These are phyloP conservation scores for Phaffomyces antillensis DNA, from an alignment of 805 yeast species.

Conservation along the genomic window DNA sequence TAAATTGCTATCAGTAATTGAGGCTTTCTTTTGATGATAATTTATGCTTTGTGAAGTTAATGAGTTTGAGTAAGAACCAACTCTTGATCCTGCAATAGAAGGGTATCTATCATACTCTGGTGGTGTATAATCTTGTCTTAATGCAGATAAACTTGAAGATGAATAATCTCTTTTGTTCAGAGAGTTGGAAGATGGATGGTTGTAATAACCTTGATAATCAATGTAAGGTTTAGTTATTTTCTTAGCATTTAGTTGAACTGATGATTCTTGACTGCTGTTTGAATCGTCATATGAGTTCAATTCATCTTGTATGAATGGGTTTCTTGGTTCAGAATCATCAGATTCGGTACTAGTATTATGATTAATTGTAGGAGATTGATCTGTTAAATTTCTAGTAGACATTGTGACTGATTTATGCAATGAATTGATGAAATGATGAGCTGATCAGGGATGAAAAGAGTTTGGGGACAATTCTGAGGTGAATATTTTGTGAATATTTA, in stretches of 20 bases:
- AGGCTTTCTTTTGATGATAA: conserved; percentile 10
- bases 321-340: conserved; percentile 21
- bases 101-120: conserved; percentile 67
- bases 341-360: conserved; percentile 16
- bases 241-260: conserved; percentile 2
- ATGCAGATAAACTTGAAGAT: conserved; percentile 18
- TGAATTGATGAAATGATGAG: neutral
- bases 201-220: conserved; percentile 36
- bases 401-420: conserved; percentile 5
- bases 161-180: conserved; percentile 19
- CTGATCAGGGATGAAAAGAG: too few species aligned
- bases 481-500: too few species aligned
- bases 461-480: too few species aligned
- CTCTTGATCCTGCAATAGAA: conserved; percentile 43
- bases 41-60: conserved; percentile 26
- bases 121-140: conserved; percentile 32
- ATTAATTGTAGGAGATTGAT: conserved; percentile 18
- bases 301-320: conserved; percentile 24
- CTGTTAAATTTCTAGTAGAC: conserved; percentile 26
- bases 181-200: conserved; percentile 34
- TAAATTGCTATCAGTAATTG: conserved; percentile 10
- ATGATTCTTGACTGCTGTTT: conserved; percentile 16
- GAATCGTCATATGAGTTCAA: conserved; percentile 20
- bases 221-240: conserved; percentile 28
- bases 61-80: conserved; percentile 42